Evolutionary conservation across 345 rosid species (phyloP), one percentile per base, ranked within the genome.

Genomic region (Stellera chamaejasme): DNA sequence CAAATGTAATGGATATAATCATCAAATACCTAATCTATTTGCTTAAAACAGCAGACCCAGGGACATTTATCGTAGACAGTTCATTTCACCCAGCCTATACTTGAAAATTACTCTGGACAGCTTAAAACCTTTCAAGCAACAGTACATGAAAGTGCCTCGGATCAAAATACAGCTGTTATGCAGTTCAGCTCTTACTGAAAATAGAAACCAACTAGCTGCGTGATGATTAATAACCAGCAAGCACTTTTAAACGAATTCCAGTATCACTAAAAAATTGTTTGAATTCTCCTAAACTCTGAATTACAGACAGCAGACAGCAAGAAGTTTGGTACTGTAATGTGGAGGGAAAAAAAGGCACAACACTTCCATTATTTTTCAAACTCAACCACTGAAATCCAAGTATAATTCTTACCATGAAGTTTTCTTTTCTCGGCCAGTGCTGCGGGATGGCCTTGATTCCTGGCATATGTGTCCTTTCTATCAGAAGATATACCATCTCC

Each of bases 351-450:
- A 45, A 2, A 48, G 28, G 8, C 2, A 15, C 39, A 13, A 47
- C 36, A 53, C 10, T n/a, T 19, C 23, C 23, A 28, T 57, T 26
- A 36, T 43, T 27, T 45, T 57, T 44, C 43, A 25, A 55, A 54
- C 26, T 27, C 48, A 50, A 14, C 19, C 48, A 25, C 7, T 32
- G 39, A 32, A 32, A 32, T 32, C 39, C 39, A 16, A 44, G 14
- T 13, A 32, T 12, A 68, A 63, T 50, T 32, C 81, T 65, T 77
- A 93, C 99, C 92, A 63, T 50, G 77, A 65, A 79, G 73, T 76
- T 89, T 93, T 71, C 96, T 78, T 79, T 92, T 92, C 79, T 84
- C 95, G 43, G 77, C 68, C 71, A 78, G 70, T 46, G 66, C 61
- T 66, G 64, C 49, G 5, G 67, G 66, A 44, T 13, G 62, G 61